These are phyloP conservation scores for Botrytis pseudocinerea DNA, from an alignment of 2,329 filamentous ascomycete species.

Conservation along the genomic window DNA sequence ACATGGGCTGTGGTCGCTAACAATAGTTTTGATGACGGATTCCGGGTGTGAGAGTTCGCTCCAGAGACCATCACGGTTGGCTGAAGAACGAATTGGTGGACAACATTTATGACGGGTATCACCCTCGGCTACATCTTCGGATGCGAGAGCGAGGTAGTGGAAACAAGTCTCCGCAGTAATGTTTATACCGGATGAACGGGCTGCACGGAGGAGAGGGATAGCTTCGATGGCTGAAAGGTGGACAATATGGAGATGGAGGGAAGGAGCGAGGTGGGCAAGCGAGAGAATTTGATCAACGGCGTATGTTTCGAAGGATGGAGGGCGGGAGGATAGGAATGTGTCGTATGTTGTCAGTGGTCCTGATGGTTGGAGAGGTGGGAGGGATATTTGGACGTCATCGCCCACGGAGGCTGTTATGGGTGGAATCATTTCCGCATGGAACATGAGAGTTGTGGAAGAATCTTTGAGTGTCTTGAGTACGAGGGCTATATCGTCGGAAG, in stretches of 20 bases:
- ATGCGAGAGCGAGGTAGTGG: conserved; percentile 69
- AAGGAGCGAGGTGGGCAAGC: conserved; percentile 75
- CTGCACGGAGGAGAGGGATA: conserved; percentile 64
- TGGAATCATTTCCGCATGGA: conserved; percentile 98
- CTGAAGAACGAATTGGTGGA: conserved; percentile 65
- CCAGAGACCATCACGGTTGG: conserved; percentile 70
- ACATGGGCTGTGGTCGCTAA: conserved; percentile 95
- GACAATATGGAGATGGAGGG: conserved; percentile 84
- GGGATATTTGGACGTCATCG: conserved; percentile 70
- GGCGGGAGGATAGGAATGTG: conserved; percentile 89
- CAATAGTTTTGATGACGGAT: conserved; percentile 86
- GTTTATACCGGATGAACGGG: conserved; percentile 61
- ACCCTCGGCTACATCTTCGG: conserved; percentile 65
- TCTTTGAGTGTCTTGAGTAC: conserved; percentile 81
- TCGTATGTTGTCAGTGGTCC: conserved; percentile 77
- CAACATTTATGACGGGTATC: conserved; percentile 76
- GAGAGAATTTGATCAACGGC: conserved; percentile 85
- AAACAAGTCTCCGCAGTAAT: conserved; percentile 78
- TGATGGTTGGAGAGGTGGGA: conserved; percentile 67
- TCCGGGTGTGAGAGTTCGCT: conserved; percentile 69
- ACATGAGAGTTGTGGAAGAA: conserved; percentile 90
- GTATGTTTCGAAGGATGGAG: conserved; percentile 85
- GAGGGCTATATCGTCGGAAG: conserved; percentile 71
- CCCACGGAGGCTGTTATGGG: conserved; percentile 77
- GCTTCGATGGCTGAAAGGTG: conserved; percentile 69